phyloP scores from a whole-genome alignment of 495 filamentous ascomycete genomes.

The Penicillium silybi region DNA sequence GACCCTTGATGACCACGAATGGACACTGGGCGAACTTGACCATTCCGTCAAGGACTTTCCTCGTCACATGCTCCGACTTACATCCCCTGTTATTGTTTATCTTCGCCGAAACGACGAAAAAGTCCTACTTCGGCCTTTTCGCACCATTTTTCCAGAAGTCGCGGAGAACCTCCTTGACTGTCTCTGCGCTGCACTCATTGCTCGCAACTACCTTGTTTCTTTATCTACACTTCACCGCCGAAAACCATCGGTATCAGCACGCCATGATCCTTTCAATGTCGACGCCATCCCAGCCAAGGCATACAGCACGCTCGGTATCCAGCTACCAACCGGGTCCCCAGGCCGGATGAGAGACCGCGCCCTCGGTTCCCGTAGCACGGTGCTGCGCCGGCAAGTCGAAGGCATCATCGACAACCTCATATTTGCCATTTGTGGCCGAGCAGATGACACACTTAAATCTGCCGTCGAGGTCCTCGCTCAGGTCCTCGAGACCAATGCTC shows the following conservation, averaged over 20 bases:
- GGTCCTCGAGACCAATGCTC: constrained; percentile 38
- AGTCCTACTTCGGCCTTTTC: constrained; percentile 42
- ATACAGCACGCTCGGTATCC: constrained; percentile 33
- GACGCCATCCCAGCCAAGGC: constrained; percentile 39
- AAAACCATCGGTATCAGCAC: constrained; percentile 17
- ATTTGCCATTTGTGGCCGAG: constrained; percentile 36
- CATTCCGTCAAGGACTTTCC: constrained; percentile 41
- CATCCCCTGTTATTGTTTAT: constrained; percentile 44
- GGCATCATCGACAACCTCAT: constrained; percentile 40
- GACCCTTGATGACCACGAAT: constrained; percentile 45
- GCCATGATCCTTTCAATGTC: constrained; percentile 18
- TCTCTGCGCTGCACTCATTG: constrained; percentile 61
- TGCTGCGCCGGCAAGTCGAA: constrained; percentile 37
- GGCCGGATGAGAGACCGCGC: constrained; percentile 30
- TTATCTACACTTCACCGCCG: constrained; percentile 26
- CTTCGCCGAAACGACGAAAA: constrained; percentile 39
- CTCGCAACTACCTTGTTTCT: constrained; percentile 56
- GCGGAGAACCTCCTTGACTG: constrained; percentile 54
- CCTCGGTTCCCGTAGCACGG: constrained; percentile 27
- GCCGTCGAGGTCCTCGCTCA: constrained; percentile 40
- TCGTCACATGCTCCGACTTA: constrained; percentile 39
- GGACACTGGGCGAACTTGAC: constrained; percentile 45
- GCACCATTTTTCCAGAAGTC: constrained; percentile 54
- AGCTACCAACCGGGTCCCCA: constrained; percentile 25
- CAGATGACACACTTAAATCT: constrained; percentile 36